A percentile compares a stretch with the other conserved stretches of the same genome.
Evolutionary conservation across 106 monocot genomes (phyloP).

Genomic region (Iris macrosiphon): DNA sequence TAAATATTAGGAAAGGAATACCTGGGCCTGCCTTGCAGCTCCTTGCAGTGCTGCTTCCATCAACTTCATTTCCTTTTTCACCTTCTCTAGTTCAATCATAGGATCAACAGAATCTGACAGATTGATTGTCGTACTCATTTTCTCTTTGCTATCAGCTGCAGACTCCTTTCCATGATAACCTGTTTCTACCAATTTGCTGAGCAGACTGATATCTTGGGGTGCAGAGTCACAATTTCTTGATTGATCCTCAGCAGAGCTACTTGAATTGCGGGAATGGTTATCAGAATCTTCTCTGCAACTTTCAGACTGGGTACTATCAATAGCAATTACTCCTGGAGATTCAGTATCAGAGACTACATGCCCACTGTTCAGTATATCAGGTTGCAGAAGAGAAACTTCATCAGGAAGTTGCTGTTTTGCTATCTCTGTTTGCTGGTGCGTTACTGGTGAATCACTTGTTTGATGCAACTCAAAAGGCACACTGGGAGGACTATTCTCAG

Average conservation of each 20-base stretch:
- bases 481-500: slow-evolving; percentile 5
- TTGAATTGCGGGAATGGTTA: slow-evolving; percentile 6
- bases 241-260: slow-evolving; percentile 9
- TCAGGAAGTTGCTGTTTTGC: slow-evolving; percentile 13
- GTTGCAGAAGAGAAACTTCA: slow-evolving; percentile 16
- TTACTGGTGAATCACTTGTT: slow-evolving; percentile 28
- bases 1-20: too few relatives aligned
- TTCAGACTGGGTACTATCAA: slow-evolving; percentile 8
- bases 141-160: slow-evolving; percentile 18
- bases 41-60: slow-evolving; percentile 97
- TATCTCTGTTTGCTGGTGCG: slow-evolving; percentile 15
- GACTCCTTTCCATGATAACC: slow-evolving; percentile 18
- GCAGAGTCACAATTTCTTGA: neutral
- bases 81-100: slow-evolving; percentile 45
- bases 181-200: slow-evolving; percentile 13
- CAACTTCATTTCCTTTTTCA: slow-evolving; percentile 72
- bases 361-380: slow-evolving; percentile 11
- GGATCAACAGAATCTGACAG: slow-evolving; percentile 11
- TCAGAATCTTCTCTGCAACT: slow-evolving; percentile 16
- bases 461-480: slow-evolving; percentile 16
- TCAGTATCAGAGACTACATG: slow-evolving; percentile 20
- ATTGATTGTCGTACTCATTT: slow-evolving; percentile 13
- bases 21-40: slow-evolving; percentile 97
- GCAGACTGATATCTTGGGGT: slow-evolving; percentile 8
- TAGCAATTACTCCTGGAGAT: slow-evolving; percentile 11